These are phyloP conservation scores for Bocquillonia castaneifolia DNA, from an alignment of 441 rosid species.

Conservation along the genomic window DNA sequence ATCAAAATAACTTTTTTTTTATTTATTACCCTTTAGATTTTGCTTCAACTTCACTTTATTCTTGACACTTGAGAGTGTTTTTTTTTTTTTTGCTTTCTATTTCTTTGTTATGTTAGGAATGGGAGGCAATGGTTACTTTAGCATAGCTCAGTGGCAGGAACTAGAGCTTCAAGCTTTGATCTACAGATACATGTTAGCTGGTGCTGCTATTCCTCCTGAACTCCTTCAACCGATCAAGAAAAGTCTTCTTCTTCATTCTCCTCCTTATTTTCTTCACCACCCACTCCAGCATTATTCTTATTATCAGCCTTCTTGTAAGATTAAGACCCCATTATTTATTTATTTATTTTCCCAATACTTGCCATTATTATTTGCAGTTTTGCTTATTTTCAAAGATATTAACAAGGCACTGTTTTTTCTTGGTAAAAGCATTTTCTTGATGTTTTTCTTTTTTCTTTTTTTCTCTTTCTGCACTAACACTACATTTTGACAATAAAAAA, in stretches of 20 bases:
- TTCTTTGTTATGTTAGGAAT: constrained; percentile 36
- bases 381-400: background rate
- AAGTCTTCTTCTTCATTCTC: constrained; percentile 51
- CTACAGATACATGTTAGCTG: constrained; percentile 78
- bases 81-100: background rate
- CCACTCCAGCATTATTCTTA: constrained; percentile 52
- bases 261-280: constrained; percentile 55
- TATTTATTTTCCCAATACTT: background rate
- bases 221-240: constrained; percentile 79
- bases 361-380: background rate
- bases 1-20: too few species aligned
- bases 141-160: constrained; percentile 83
- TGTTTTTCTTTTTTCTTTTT: background rate
- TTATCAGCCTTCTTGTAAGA: constrained; percentile 76
- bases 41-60: background rate
- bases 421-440: constrained; percentile 12
- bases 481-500: background rate
- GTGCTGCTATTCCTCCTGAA: constrained; percentile 72
- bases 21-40: background rate
- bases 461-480: background rate
- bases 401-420: background rate
- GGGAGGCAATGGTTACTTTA: constrained; percentile 54
- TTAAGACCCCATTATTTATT: background rate
- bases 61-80: background rate
- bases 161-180: constrained; percentile 93